These are phyloP conservation scores for Paraphaeosphaeria sporulosa DNA, from an alignment of 2,329 filamentous ascomycete species.

Conservation along the genomic window DNA sequence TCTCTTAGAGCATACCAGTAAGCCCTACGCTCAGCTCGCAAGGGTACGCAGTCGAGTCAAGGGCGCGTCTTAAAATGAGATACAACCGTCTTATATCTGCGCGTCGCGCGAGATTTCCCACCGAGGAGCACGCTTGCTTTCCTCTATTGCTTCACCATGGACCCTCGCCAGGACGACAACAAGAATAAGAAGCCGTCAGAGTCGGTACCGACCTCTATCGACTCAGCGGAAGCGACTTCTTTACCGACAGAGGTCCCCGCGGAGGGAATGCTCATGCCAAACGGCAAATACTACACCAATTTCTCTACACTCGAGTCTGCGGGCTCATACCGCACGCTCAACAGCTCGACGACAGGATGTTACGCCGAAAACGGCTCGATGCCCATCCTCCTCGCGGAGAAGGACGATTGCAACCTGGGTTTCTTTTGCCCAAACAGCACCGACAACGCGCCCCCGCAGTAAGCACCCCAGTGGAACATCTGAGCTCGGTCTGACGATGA, in stretches of 20 bases:
- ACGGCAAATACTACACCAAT: slow-evolving; percentile 8
- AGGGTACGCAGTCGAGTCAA: slow-evolving; percentile 10
- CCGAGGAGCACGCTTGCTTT: not conserved
- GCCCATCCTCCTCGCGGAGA: slow-evolving; percentile 9
- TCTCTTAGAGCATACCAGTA: slow-evolving; percentile 1
- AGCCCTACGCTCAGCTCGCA: slow-evolving; percentile 13
- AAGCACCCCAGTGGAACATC: not conserved
- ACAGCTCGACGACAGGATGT: slow-evolving; percentile 15
- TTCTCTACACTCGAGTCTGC: slow-evolving; percentile 14
- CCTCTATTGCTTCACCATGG: slow-evolving; percentile 4
- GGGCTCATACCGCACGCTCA: not conserved
- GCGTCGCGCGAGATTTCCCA: slow-evolving; percentile 6
- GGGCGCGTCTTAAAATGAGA: slow-evolving; percentile 1
- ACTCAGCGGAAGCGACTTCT: not conserved
- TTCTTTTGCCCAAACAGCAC: slow-evolving; percentile 18
- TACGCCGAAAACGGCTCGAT: slow-evolving; percentile 17
- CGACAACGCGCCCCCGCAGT: slow-evolving; percentile 14
- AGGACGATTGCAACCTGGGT: slow-evolving; percentile 12
- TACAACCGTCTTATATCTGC: slow-evolving; percentile 7
- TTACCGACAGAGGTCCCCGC: not conserved
- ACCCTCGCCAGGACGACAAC: not conserved
- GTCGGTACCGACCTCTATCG: not conserved
- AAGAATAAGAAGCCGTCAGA: not conserved
- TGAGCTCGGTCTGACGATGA: not conserved
- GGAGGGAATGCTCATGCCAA: not conserved